Evolutionary conservation across 106 monocot genomes (phyloP).

Genomic region (Phalaenopsis aphrodite): DNA sequence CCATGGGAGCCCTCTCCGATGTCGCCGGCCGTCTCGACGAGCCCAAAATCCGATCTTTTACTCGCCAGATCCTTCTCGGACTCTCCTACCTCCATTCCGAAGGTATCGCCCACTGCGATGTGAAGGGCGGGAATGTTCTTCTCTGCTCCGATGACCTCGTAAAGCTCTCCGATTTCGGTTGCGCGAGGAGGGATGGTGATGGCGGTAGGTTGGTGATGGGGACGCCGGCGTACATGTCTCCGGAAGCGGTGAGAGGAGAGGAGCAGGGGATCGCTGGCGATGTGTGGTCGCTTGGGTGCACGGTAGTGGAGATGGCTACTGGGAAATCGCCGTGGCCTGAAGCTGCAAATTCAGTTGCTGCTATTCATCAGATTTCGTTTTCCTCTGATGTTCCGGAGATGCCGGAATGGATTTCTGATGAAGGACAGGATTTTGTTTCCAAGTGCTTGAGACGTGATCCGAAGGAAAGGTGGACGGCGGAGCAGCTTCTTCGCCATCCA

Average conservation of each 20-base stretch:
- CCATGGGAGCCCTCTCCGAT: conserved; percentile 36
- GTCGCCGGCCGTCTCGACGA: conserved; percentile 20
- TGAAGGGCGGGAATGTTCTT: conserved; percentile 52
- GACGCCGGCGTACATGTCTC: conserved; percentile 68
- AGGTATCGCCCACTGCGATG: conserved; percentile 46
- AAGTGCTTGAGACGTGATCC: conserved; percentile 44
- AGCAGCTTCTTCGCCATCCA: conserved; percentile 42
- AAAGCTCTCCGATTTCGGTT: conserved; percentile 26
- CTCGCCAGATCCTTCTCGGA: conserved; percentile 24
- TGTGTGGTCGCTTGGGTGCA: conserved; percentile 71
- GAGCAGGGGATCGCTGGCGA: conserved; percentile 47
- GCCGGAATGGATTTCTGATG: conserved; percentile 27
- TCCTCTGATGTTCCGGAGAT: conserved; percentile 28
- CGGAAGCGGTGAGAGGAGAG: conserved; percentile 63
- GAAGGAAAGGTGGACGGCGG: conserved; percentile 35
- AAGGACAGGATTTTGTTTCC: conserved; percentile 47
- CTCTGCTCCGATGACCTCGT: conserved; percentile 6
- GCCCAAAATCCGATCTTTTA: conserved; percentile 15
- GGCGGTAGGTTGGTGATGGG: conserved; percentile 14
- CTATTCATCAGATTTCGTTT: conserved; percentile 34
- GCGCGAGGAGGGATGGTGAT: conserved; percentile 5
- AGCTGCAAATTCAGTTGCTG: conserved; percentile 13
- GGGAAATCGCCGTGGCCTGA: conserved; percentile 39
- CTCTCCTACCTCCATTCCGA: conserved; percentile 36
- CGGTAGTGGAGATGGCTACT: conserved; percentile 57